These are phyloP conservation scores for Globisporangium nodosum DNA, from an alignment of 352 stramenopile species.

Conservation along the genomic window DNA sequence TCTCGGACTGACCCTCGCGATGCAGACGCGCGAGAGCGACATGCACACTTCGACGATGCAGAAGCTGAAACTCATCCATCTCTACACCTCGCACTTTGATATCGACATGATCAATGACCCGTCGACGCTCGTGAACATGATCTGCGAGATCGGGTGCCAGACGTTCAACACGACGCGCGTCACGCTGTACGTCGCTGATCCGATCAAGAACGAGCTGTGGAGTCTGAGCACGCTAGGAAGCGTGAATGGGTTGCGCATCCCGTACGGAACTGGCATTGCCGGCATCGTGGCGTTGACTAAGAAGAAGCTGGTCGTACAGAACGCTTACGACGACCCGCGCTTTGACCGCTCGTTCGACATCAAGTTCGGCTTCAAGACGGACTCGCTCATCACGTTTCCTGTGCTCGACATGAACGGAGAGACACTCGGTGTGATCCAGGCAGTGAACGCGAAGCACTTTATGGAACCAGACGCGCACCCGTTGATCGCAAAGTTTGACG, in stretches of 20 bases:
- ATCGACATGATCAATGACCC: slow-evolving; percentile 67
- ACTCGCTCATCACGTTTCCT: slow-evolving; percentile 68
- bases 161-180: slow-evolving; percentile 70
- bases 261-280: slow-evolving; percentile 70
- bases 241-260: slow-evolving; percentile 70
- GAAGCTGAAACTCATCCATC: slow-evolving; percentile 58
- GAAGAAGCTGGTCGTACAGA: slow-evolving; percentile 49
- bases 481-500: slow-evolving; percentile 52
- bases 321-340: slow-evolving; percentile 70
- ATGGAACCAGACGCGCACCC: slow-evolving; percentile 34
- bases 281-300: slow-evolving; percentile 58
- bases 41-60: slow-evolving; percentile 51
- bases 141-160: slow-evolving; percentile 58
- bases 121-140: slow-evolving; percentile 63
- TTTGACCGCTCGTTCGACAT: slow-evolving; percentile 81
- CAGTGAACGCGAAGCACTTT: slow-evolving; percentile 52
- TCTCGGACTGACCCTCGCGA: slow-evolving; percentile 34
- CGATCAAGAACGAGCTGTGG: slow-evolving; percentile 73
- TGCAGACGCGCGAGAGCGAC: slow-evolving; percentile 56
- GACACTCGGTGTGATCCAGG: slow-evolving; percentile 61
- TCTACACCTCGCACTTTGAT: slow-evolving; percentile 62
- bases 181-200: slow-evolving; percentile 68
- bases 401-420: slow-evolving; percentile 62
- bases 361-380: slow-evolving; percentile 81
- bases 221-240: slow-evolving; percentile 62